Evolutionary conservation across 106 monocot genomes (phyloP), one percentile per base, ranked within the genome.

Genomic region (Acanthochlamys bracteata): DNA sequence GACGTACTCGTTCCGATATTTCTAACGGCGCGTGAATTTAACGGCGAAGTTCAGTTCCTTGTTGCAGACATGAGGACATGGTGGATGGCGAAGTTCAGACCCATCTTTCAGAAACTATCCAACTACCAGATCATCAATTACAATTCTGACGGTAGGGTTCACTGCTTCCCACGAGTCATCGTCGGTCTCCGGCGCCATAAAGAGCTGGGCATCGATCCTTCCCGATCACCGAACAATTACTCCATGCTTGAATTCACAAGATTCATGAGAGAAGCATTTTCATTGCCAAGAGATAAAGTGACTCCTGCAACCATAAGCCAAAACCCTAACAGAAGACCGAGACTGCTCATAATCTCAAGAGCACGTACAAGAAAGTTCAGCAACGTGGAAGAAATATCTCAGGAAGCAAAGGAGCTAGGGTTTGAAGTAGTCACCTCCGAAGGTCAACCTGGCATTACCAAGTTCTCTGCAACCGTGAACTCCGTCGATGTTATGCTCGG

Each of bases 401-500:
- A 11, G 17, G 56, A 57, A 67, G 86, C 75, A 0, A 20, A 73
- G 53, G 63, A 67, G 24, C 7, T 71, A 23, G 86, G 87, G 4
- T 92, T 62, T 63, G 76, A 87, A 45, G 80, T 74, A 41, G 66
- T 67, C 3, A 62, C 23, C 47, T 56, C 81, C 14, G 68, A 66
- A 9, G 42, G 0, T 4, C 13, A n/a, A 2, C 26, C 53, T 6
- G 51, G 72, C 55, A 39, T 92, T 45, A 49, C 54, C 4, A 23
- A 27, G 22, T 81, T 74, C 47, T 87, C 87, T 3, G 42, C 40
- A 7, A 21, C 72, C 12, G 88, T 92, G 74, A 92, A 93, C 78
- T 76, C 82, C 20, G 79, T 78, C 64, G 88, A 88, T 25, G 92
- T 83, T 60, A 60, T 93, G 79, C 19, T 93, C 46, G 92, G 84